phyloP scores from a whole-genome alignment of 495 filamentous ascomycete genomes.

The Usnea hakonensis region DNA sequence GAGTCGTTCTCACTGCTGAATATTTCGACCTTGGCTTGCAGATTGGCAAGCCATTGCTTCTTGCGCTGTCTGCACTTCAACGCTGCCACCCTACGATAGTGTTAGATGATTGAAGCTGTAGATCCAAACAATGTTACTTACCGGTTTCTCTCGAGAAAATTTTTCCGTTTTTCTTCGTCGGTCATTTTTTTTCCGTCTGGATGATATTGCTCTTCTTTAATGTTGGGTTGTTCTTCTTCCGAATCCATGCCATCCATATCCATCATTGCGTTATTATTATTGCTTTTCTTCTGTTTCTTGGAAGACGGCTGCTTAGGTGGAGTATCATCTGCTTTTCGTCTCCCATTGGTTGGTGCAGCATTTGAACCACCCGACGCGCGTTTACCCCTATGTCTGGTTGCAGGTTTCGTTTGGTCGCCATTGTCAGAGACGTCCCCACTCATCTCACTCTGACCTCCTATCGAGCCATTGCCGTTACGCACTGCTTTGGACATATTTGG shows the following conservation, averaged over 20 bases:
- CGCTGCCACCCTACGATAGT: slow-evolving; percentile 69
- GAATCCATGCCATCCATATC: slow-evolving; percentile 50
- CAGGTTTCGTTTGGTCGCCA: slow-evolving; percentile 55
- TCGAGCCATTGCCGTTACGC: slow-evolving; percentile 30
- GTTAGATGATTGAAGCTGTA: neutral
- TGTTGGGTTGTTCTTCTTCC: slow-evolving; percentile 49
- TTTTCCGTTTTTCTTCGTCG: slow-evolving; percentile 96
- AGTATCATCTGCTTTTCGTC: slow-evolving; percentile 76
- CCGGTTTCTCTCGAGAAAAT: slow-evolving; percentile 95
- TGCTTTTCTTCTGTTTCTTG: slow-evolving; percentile 64
- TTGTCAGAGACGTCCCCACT: slow-evolving; percentile 64
- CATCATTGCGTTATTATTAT: slow-evolving; percentile 27
- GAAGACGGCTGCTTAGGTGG: slow-evolving; percentile 53
- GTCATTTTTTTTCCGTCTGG: slow-evolving; percentile 79
- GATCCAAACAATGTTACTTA: slow-evolving; percentile 40
- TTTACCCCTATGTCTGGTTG: slow-evolving; percentile 63
- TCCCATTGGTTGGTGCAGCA: slow-evolving; percentile 41
- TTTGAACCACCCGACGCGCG: slow-evolving; percentile 47
- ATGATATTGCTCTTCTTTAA: slow-evolving; percentile 38
- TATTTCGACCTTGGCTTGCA: slow-evolving; percentile 90
- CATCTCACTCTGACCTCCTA: slow-evolving; percentile 52
- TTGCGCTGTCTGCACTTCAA: slow-evolving; percentile 96
- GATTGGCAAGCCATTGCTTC: slow-evolving; percentile 96
- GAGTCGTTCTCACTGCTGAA: slow-evolving; percentile 87
- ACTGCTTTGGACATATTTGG: slow-evolving; percentile 32